These are phyloP conservation scores for Solanum megistacrolobum DNA, from an alignment of 257 asterid species.

Conservation along the genomic window DNA sequence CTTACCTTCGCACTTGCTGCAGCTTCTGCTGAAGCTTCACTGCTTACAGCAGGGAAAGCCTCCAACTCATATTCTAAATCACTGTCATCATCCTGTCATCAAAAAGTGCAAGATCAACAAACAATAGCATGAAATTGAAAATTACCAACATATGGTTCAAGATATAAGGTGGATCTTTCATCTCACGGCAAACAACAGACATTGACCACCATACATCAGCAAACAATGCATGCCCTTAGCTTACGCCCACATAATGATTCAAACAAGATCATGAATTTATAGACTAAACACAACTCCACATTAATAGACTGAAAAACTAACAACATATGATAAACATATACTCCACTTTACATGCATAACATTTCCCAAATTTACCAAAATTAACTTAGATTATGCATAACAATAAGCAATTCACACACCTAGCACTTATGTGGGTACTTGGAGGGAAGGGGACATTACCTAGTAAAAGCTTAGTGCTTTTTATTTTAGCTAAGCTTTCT, in stretches of 20 bases:
- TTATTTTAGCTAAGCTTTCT: neutral
- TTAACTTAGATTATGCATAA: neutral
- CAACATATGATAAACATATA: neutral
- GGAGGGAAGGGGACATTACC: neutral
- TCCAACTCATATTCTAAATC: constrained; percentile 71
- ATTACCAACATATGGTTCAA: neutral
- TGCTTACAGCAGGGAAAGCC: constrained; percentile 51
- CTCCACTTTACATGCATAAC: neutral
- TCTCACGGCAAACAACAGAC: neutral
- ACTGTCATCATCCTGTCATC: constrained; percentile 73
- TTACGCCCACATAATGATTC: neutral
- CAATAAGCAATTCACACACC: neutral
- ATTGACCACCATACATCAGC: neutral
- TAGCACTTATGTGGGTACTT: neutral
- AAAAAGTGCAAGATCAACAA: constrained; percentile 3
- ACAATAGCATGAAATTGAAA: neutral
- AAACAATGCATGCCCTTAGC: neutral
- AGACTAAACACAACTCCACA: neutral
- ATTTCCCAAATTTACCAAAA: neutral
- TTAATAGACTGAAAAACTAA: neutral
- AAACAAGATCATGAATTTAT: neutral
- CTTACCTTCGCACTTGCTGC: constrained; percentile 70
- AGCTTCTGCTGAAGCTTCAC: constrained; percentile 67
- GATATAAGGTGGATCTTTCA: neutral
- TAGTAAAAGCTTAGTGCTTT: neutral